Conservation (phyloP, 2,329 filamentous ascomycete genomes). For the Diaporthe helianthi region DNA sequence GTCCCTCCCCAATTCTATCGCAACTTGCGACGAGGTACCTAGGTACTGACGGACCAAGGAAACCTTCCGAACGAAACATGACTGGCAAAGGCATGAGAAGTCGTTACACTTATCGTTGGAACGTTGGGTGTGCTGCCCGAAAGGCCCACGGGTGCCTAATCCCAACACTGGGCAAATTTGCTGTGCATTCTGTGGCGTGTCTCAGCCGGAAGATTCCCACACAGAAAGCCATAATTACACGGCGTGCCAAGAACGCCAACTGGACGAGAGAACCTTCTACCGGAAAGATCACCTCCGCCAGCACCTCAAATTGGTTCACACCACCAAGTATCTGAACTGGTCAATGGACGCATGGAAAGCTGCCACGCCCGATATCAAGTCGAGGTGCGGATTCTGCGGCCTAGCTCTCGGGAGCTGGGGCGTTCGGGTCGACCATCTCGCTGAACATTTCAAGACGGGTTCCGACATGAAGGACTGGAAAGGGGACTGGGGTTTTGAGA, state of each 20-base stretch:
- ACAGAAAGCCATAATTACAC: constrained; percentile 66
- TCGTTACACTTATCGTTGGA: constrained; percentile 70
- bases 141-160: constrained; percentile 62
- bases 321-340: constrained; percentile 66
- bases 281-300: constrained; percentile 73
- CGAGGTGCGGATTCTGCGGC: constrained; percentile 71
- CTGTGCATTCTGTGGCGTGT: constrained; percentile 67
- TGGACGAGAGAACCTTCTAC: constrained; percentile 70
- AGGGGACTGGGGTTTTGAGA: constrained; percentile 73
- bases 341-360: constrained; percentile 71
- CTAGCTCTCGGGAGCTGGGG: constrained; percentile 68
- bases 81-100: constrained; percentile 76
- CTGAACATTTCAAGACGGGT: constrained; percentile 72
- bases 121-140: constrained; percentile 69
- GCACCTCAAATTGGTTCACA: constrained; percentile 68
- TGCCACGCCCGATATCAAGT: constrained; percentile 65
- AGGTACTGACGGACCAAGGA: constrained; percentile 45
- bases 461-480: constrained; percentile 74
- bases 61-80: constrained; percentile 71
- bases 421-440: constrained; percentile 66
- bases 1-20: too few relatives aligned
- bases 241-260: constrained; percentile 70
- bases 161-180: constrained; percentile 63
- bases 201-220: constrained; percentile 62
- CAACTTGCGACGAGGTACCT: neutral